Evolutionary conservation across 345 rosid species (phyloP).

Genomic region (Syzygium aromaticum): DNA sequence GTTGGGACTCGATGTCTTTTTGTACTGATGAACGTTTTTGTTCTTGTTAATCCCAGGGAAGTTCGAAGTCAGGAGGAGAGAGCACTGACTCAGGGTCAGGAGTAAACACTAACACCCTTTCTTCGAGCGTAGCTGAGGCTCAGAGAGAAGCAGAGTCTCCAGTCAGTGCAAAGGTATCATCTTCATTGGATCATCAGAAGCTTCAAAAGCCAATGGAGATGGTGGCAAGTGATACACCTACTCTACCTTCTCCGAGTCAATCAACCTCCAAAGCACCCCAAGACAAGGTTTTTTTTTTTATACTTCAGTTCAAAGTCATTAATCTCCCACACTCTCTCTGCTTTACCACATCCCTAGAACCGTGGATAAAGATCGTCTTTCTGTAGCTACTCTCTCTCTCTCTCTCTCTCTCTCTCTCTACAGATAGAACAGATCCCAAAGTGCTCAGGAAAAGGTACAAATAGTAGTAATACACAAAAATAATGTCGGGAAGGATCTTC

Average conservation of each 20-base stretch:
- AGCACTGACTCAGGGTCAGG: constrained; percentile 92
- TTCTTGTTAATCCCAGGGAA: constrained; percentile 47
- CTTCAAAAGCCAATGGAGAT: constrained; percentile 27
- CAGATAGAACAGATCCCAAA: background rate
- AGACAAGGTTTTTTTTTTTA: constrained; percentile 61
- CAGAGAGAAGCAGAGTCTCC: constrained; percentile 67
- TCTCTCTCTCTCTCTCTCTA: background rate
- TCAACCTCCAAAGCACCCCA: constrained; percentile 44
- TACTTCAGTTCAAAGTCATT: background rate
- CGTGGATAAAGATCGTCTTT: background rate
- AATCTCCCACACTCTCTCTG: background rate
- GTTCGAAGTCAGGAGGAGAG: constrained; percentile 74
- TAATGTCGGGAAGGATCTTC: background rate
- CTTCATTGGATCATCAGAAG: constrained; percentile 22
- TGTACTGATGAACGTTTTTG: background rate
- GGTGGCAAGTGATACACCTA: constrained; percentile 42
- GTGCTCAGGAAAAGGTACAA: background rate
- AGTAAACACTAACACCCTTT: constrained; percentile 28
- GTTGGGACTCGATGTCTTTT: background rate
- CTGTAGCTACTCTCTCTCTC: background rate
- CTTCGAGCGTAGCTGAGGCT: constrained; percentile 60
- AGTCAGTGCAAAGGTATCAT: constrained; percentile 44
- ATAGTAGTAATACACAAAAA: background rate
- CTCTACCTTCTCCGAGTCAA: constrained; percentile 46
- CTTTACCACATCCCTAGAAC: constrained; percentile 37